Percentiles rank a stretch among this genome's conserved stretches.
phyloP scores from a whole-genome alignment of 805 yeast genomes.

The Starmerella roubikii region DNA sequence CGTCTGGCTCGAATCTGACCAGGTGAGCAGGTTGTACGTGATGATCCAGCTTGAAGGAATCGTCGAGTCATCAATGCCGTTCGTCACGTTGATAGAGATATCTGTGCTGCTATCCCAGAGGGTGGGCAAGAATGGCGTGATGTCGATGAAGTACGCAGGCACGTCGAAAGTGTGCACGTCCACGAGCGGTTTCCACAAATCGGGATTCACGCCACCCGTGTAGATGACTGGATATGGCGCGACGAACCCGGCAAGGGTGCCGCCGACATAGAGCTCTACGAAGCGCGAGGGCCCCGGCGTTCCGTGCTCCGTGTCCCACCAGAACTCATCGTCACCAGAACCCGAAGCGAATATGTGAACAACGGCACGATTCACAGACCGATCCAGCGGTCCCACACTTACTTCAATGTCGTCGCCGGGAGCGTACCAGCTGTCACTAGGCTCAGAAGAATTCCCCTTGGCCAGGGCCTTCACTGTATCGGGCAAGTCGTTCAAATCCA shows the following conservation, averaged over 20 bases:
- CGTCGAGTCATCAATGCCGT: conserved; percentile 16
- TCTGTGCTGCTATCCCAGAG: conserved; percentile 43
- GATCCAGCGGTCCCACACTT: conserved; percentile 12
- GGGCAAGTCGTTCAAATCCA: conserved; percentile 11
- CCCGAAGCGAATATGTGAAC: conserved; percentile 57
- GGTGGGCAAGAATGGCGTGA: conserved; percentile 56
- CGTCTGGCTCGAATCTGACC: conserved; percentile 20
- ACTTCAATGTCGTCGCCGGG: conserved; percentile 15
- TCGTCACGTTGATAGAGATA: conserved; percentile 40
- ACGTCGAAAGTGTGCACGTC: conserved; percentile 62
- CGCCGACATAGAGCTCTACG: conserved; percentile 49
- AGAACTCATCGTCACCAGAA: conserved; percentile 68
- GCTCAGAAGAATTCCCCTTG: conserved; percentile 1
- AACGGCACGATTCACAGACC: conserved; percentile 29
- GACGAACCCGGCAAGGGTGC: conserved; percentile 42
- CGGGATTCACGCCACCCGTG: conserved; percentile 73
- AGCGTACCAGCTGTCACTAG: conserved; percentile 13
- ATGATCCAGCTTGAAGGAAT: conserved; percentile 25
- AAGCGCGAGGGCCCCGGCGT: conserved; percentile 31
- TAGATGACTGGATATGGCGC: conserved; percentile 62
- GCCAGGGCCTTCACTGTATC: conserved; percentile 8
- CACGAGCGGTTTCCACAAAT: conserved; percentile 71
- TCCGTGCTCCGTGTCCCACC: conserved; percentile 39
- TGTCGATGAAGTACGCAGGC: conserved; percentile 53
- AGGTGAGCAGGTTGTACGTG: conserved; percentile 23